Base-by-base conservation (phyloP, 805 yeast genomes). In the Sugiyamaella boreocaroliniensis region DNA sequence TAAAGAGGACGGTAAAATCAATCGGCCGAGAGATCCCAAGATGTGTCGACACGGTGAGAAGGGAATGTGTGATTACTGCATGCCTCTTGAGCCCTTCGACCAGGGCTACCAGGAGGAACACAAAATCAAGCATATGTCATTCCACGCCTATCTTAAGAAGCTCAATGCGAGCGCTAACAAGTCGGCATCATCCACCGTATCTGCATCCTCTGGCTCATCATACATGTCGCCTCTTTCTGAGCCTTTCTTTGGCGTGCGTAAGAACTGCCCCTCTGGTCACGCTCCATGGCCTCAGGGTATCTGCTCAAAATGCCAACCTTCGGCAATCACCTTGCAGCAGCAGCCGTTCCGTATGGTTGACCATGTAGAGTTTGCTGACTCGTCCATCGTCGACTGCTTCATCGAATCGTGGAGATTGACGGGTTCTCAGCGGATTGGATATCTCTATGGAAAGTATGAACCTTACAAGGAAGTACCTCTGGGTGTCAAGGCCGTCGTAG, bases 21-120 rank as follows among this genome's bases (percentile, higher is more conserved):
- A 76, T 29, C 76, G 99, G 34, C 69, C 73, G 40, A 76, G 73
- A 57, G 79, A 88, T 1, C 54, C 62, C 19, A 61, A 67, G 1
- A 71, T 89, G 56, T 92, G 99, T 68, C 79, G 83, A 55, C 99
- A 93, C 66, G 86, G 92, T 2, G 92, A 83, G 40, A 85, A 84
- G 61, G 99, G 98, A 1, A 93, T 93, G 98, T 93, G 99, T 68
- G 99, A 93, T 64, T 89, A 89, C 65, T 93, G 98, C 67, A 82
- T 95, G 34, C 97, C 98, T 0, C 71, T 93, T 49, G 97, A 96
- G 37, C 98, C 99, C 2, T 93, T 92, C 88, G 97, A 93, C 67
- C 77, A 76, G 57, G 79, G 76, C 19, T 92, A 89, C 66, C 83
- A 83, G 58, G 79, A 79, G 47, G 84, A 82, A 56, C 75, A 89